Evolutionary conservation across 75 land plant species (phyloP).

Genomic region (Azolla pinnata): DNA sequence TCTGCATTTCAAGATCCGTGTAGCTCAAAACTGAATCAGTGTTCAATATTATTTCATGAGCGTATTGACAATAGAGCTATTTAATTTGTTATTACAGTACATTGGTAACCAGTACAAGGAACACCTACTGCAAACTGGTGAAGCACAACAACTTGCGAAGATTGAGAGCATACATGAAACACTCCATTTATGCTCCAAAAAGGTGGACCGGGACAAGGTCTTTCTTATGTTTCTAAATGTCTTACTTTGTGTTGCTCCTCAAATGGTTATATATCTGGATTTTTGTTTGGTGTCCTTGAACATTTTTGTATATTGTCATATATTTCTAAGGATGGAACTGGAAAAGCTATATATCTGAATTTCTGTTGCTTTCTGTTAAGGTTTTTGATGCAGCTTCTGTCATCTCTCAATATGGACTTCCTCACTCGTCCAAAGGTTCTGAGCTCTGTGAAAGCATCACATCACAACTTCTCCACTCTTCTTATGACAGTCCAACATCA

Average conservation of each 20-base stretch:
- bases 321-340: background rate
- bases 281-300: background rate
- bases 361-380: background rate
- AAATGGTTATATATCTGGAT: background rate
- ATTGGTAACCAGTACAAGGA: constrained; percentile 28
- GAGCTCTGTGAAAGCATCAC: constrained; percentile 22
- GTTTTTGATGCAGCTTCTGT: constrained; percentile 21
- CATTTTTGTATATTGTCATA: constrained; percentile 4
- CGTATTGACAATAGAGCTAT: background rate
- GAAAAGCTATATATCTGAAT: background rate
- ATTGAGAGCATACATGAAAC: constrained; percentile 23
- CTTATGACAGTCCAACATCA: constrained; percentile 3
- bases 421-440: constrained; percentile 11
- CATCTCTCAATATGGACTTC: constrained; percentile 23
- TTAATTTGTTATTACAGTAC: constrained; percentile 5
- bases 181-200: constrained; percentile 23
- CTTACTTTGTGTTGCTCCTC: background rate
- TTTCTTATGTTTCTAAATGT: background rate
- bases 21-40: background rate
- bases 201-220: constrained; percentile 29
- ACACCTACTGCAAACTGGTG: constrained; percentile 26
- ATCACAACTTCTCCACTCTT: constrained; percentile 14
- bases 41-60: background rate
- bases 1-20: background rate
- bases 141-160: constrained; percentile 19